phyloP scores from a whole-genome alignment of 169 alveolate species.

The Plasmodium reichenowi region DNA sequence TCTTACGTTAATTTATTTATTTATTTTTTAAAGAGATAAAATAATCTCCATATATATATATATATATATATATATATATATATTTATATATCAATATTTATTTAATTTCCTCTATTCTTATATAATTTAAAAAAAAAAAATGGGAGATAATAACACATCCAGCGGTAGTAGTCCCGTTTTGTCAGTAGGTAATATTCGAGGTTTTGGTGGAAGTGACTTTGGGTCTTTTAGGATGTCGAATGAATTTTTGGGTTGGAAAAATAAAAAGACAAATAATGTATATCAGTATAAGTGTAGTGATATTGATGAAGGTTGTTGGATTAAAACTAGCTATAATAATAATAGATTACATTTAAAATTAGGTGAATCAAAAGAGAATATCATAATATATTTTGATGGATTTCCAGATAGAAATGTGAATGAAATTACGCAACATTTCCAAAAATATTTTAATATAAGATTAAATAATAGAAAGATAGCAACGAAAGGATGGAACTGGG shows the following conservation, averaged over 20 bases:
- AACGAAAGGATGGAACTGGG: constrained; percentile 93
- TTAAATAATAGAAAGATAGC: constrained; percentile 81
- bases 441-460: constrained; percentile 84
- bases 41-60: no score
- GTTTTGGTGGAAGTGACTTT: constrained; percentile 76
- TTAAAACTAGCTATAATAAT: constrained; percentile 84
- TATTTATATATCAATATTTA: no score
- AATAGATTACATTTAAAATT: constrained; percentile 55
- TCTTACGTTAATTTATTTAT: no score
- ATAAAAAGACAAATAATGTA: constrained; percentile 90
- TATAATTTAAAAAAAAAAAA: not conserved
- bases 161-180: constrained; percentile 41
- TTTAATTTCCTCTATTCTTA: no score
- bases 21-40: no score
- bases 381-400: constrained; percentile 65
- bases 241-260: constrained; percentile 93
- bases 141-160: constrained; percentile 33
- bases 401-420: constrained; percentile 76
- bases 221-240: constrained; percentile 92
- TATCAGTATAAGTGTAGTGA: constrained; percentile 90
- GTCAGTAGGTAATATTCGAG: constrained; percentile 63
- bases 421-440: constrained; percentile 90
- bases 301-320: constrained; percentile 85
- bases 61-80: no score
- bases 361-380: constrained; percentile 54